These are phyloP conservation scores for Peziza echinospora DNA, from an alignment of 495 filamentous ascomycete genomes.

Conservation along the genomic window DNA sequence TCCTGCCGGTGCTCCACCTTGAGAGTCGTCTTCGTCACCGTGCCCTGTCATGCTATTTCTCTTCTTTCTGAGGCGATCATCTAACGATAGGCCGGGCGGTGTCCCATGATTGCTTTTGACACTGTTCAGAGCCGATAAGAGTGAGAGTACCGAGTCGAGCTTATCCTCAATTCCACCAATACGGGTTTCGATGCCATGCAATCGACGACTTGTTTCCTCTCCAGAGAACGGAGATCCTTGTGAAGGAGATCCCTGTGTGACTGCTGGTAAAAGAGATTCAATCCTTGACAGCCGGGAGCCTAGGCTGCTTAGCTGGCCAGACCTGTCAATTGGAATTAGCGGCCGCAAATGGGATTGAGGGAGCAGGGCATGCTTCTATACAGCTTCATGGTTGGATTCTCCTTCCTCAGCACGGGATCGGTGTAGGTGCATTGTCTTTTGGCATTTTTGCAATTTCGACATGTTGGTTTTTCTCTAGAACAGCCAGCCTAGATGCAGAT, in stretches of 20 bases:
- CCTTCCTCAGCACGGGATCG: not conserved
- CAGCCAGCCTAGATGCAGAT: not conserved
- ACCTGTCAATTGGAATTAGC: not conserved
- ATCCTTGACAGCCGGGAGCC: not conserved
- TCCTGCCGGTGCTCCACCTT: not conserved
- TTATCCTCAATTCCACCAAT: not conserved
- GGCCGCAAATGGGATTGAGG: no score
- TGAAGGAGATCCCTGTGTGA: not conserved
- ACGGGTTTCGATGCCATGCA: not conserved
- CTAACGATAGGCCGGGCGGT: no score
- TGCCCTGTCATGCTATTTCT: not conserved
- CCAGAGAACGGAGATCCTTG: not conserved
- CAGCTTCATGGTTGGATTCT: not conserved
- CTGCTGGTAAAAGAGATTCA: not conserved
- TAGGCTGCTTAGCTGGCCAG: not conserved
- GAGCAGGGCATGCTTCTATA: not conserved
- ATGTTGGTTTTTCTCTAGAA: not conserved
- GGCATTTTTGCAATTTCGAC: not conserved
- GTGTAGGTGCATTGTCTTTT: not conserved
- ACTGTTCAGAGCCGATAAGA: not conserved
- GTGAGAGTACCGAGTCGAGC: not conserved
- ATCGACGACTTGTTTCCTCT: not conserved
- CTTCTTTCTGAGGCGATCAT: no score
- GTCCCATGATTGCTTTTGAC: no score
- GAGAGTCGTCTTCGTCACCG: not conserved